A percentile compares a stretch with the other conserved stretches of the same genome.
These are phyloP conservation scores for Solanum hybrid DNA, from an alignment of 305 asterid genomes.

Conservation along the genomic window DNA sequence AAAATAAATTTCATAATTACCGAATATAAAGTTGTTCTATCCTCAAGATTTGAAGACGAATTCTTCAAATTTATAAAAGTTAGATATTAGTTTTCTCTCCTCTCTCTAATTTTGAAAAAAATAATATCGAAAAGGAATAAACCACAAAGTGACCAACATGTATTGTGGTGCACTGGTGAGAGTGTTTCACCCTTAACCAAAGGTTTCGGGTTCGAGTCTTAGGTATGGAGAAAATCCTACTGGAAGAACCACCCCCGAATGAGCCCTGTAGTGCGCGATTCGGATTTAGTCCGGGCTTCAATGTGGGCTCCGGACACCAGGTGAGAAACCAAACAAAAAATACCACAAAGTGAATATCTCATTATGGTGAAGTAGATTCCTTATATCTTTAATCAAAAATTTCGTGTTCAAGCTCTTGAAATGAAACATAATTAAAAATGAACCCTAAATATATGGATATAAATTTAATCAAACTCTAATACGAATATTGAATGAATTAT, in stretches of 20 bases:
- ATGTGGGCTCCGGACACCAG: background rate
- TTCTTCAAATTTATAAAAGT: background rate
- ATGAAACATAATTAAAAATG: too few relatives aligned
- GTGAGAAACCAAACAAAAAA: too few relatives aligned
- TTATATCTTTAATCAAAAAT: too few relatives aligned
- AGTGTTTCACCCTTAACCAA: background rate
- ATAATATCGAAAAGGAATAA: background rate
- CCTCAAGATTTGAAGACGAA: background rate
- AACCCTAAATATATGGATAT: background rate
- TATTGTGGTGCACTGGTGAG: accelerated
- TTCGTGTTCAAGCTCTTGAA: background rate
- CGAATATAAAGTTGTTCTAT: background rate
- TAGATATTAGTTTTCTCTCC: background rate
- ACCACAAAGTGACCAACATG: background rate
- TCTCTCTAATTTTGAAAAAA: background rate
- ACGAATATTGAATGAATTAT: too few relatives aligned
- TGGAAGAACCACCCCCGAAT: too few relatives aligned
- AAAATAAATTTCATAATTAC: background rate
- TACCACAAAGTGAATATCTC: too few relatives aligned
- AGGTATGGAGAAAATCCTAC: accelerated
- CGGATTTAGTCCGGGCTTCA: too few relatives aligned
- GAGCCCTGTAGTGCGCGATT: too few relatives aligned
- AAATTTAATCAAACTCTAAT: background rate
- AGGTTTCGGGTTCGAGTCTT: too few relatives aligned
- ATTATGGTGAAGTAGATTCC: too few relatives aligned